phyloP scores from a whole-genome alignment of 2,329 filamentous ascomycete genomes.

The Lecanoromycetidae sp. region DNA sequence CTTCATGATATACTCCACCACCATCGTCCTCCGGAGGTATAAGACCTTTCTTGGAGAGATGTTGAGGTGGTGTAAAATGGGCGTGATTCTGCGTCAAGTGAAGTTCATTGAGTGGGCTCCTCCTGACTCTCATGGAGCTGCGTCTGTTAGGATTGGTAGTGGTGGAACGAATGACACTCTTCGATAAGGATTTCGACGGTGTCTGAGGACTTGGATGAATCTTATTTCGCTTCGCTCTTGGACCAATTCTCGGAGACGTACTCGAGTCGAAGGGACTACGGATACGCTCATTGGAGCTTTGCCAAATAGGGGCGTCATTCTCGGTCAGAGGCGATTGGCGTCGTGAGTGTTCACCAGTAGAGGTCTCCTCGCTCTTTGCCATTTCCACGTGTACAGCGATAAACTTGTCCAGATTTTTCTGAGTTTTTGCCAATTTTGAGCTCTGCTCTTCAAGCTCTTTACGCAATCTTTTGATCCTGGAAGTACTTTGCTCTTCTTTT shows the following conservation, averaged over 20 bases:
- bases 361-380: neutral
- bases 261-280: neutral
- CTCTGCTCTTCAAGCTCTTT: constrained; percentile 26
- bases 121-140: neutral
- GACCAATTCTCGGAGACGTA: constrained; percentile 21
- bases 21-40: neutral
- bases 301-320: too few relatives aligned
- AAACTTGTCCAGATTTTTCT: too few relatives aligned
- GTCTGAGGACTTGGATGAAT: constrained; percentile 25
- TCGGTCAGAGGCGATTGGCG: too few relatives aligned
- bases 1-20: constrained; percentile 22
- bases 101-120: neutral
- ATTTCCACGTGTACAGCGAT: constrained; percentile 21
- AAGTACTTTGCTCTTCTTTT: neutral
- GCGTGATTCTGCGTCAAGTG: neutral
- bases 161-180: neutral
- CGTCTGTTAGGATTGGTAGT: neutral
- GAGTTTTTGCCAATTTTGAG: constrained; percentile 27
- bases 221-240: constrained; percentile 32
- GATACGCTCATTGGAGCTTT: too few relatives aligned
- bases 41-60: neutral
- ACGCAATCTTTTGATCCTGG: constrained; percentile 23
- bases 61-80: neutral
- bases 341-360: too few relatives aligned
- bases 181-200: constrained; percentile 18